Evolutionary conservation across 257 asterid genomes (phyloP).

Genomic region (Fraxinus cuspidata): DNA sequence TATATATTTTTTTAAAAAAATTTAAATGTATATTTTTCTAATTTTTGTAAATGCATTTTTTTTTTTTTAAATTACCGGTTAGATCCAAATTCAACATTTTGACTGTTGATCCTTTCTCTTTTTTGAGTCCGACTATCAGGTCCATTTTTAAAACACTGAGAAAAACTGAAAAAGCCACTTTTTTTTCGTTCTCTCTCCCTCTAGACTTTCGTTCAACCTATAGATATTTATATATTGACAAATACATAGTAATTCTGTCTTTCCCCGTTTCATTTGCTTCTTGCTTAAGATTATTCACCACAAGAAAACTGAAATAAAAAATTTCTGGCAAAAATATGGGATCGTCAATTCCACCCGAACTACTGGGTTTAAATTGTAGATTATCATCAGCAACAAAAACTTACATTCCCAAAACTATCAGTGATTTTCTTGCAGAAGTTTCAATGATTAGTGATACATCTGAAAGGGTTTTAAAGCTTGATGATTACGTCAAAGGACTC

Average conservation of each 20-base stretch:
- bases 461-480: slow-evolving; percentile 49
- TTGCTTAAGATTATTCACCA: slow-evolving; percentile 4
- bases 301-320: slow-evolving; percentile 24
- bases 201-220: not conserved
- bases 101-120: too few species aligned
- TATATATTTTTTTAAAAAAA: too few species aligned
- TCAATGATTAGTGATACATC: slow-evolving; percentile 42
- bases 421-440: slow-evolving; percentile 41
- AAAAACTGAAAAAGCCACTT: not conserved
- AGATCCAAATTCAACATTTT: too few species aligned
- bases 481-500: slow-evolving; percentile 50
- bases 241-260: not conserved
- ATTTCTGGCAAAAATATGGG: slow-evolving; percentile 52
- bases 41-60: too few species aligned
- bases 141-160: too few species aligned
- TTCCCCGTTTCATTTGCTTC: not conserved
- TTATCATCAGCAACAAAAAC: slow-evolving; percentile 21
- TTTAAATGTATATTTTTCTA: too few species aligned
- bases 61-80: too few species aligned
- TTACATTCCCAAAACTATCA: slow-evolving; percentile 37
- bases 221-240: not conserved
- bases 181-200: slow-evolving; percentile 15
- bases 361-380: slow-evolving; percentile 48
- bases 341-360: slow-evolving; percentile 40
- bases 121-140: too few species aligned